Evolutionary conservation across 2,329 filamentous ascomycete species (phyloP), one percentile per base, ranked within the genome.

Genomic region (Dryadomyces sulphureus): DNA sequence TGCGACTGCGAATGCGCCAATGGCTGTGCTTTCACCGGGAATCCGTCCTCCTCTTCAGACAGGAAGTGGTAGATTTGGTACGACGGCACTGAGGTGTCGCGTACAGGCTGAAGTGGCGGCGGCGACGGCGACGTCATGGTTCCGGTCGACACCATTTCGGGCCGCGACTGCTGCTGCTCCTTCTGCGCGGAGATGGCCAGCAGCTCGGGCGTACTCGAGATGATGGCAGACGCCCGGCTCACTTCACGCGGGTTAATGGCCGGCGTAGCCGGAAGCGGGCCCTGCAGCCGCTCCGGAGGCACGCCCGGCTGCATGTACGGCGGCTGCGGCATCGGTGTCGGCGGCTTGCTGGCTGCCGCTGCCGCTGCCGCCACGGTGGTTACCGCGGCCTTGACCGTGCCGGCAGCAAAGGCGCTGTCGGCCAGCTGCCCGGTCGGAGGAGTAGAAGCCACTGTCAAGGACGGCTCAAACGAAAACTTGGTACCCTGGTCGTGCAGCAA

Each of bases 401-500:
- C 67, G 30, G 69, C 64, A 16, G 73, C 77, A 62, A 96, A 95
- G 0, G 81, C 87, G 57, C 94, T 81, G 56, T 95, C 88, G 3
- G 84, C 87, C 42, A 94, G 65, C 35, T 81, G 82, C 56, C 88
- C 79, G 1, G 82, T 77, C 77, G 72, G 56, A 5, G 48, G 21
- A 1, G 72, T 66, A 7, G 67, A 62, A 7, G 39, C 6, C n/a
- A 69, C 60, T 14, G 34, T 12, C 11, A n/a, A 12, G 27, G 42
- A 27, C 16, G 69, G 65, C 49, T 85, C 81, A 59, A 95, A 95
- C 46, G 90, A 81, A 55, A 95, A 95, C 49, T 86, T 89, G 50
- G 77, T 66, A 3, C 84, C 84, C 50, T 84, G 77, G 51, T 96
- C 88, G 54, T 94, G 87, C 39, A 95, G 67, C 17, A 98, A 68